Evolutionary conservation across 176 grass and related monocot genomes (phyloP), one percentile per base, ranked within the genome.

Genomic region (Puya raimondii): DNA sequence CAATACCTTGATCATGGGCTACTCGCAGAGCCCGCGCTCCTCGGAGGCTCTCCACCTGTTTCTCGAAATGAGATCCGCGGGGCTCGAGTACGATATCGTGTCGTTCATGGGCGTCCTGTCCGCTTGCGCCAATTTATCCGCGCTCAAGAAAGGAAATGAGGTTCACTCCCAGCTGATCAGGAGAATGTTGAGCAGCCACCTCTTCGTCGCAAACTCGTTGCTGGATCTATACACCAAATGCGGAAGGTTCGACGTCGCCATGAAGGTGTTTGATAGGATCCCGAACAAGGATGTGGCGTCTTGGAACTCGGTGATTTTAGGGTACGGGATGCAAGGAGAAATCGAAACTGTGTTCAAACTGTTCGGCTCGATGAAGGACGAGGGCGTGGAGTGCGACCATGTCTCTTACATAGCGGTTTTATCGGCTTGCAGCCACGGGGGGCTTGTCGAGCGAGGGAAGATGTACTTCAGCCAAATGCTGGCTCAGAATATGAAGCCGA

Each of bases 261-360:
- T 47, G n/a, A 92, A 71, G 67, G 80, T 97, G 12, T 92, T 97
- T 61, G 68, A 52, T 77, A 81, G 76, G 75, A 90, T 87, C 51
- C 64, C 65, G 10, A 29, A 65, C 17, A 90, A 78, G 83, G 82
- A 92, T 81, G 89, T 81, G 2, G 81, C 84, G 26, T 92, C 93
- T 23, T 96, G 93, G 93, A 96, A 92, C 76, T 82, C 79, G 68
- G 80, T 96, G 74, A 87, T 96, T 48, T 74, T 89, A 70, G 93
- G 88, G 23, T 83, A 89, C 71, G 86, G 79, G 29, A 82, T 83
- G 81, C 86, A 85, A 9, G 93, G 93, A 51, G 81, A 89, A 87
- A 63, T 87, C 25, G 79, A 89, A 57, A 74, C 72, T 48, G 84
- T 83, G 67, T 87, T 96, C 1, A 33, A 85, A 26, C 76, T 89